Percentiles rank a stretch among this genome's conserved stretches.
phyloP scores from a whole-genome alignment of 331 rosid genomes.

The Stylosanthes scabra region DNA sequence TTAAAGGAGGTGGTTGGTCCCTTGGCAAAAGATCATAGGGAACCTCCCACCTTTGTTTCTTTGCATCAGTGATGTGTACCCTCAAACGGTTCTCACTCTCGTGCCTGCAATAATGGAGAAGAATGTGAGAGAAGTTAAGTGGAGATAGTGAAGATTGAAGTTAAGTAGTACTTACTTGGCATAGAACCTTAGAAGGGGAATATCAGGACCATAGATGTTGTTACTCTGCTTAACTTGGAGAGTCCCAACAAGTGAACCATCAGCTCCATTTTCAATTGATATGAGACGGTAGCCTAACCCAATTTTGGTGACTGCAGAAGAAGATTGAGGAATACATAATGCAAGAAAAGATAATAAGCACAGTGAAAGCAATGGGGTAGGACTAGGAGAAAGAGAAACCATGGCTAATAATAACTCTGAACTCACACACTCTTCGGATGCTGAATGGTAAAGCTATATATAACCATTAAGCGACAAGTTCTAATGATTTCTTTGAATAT shows the following conservation, averaged over 20 bases:
- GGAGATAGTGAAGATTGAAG: not conserved
- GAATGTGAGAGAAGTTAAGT: not conserved
- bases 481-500: not conserved
- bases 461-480: not conserved
- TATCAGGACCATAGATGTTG: slow-evolving; percentile 74
- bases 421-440: not conserved
- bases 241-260: slow-evolving; percentile 64
- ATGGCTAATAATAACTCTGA: slow-evolving; percentile 23
- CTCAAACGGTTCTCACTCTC: slow-evolving; percentile 72
- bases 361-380: not conserved
- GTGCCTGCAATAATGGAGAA: slow-evolving; percentile 52
- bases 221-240: slow-evolving; percentile 68
- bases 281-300: slow-evolving; percentile 82
- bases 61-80: slow-evolving; percentile 77
- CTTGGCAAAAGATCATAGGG: slow-evolving; percentile 82
- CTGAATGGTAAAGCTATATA: not conserved
- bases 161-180: slow-evolving; percentile 60
- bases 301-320: slow-evolving; percentile 46
- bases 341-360: slow-evolving; percentile 33
- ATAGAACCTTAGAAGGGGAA: slow-evolving; percentile 67
- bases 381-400: slow-evolving; percentile 41
- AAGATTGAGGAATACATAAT: too few relatives aligned
- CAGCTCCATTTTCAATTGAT: slow-evolving; percentile 62
- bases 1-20: slow-evolving; percentile 61
- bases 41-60: slow-evolving; percentile 87